Percentiles rank a stretch among this genome's conserved stretches.
Evolutionary conservation across 345 rosid genomes (phyloP).

Genomic region (Eucalyptus marginata): DNA sequence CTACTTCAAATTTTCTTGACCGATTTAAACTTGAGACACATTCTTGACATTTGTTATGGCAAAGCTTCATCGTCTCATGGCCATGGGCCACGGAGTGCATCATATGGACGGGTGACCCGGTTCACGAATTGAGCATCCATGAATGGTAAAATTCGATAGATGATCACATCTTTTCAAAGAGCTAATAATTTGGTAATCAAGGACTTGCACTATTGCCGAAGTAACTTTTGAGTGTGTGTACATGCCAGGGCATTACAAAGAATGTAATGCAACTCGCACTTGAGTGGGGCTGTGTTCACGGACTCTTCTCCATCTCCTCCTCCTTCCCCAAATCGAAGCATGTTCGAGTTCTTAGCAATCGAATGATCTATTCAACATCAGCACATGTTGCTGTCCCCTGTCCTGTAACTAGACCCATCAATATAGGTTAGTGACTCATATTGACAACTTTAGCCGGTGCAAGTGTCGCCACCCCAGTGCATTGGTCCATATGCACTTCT

Average conservation of each 20-base stretch:
- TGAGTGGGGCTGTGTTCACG: background rate
- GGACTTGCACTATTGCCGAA: too few relatives aligned
- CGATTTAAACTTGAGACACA: too few relatives aligned
- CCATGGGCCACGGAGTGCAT: rapidly evolving
- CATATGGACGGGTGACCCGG: rapidly evolving
- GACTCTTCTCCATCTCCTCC: background rate
- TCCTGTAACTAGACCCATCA: background rate
- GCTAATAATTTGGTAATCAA: too few relatives aligned
- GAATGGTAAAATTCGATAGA: too few relatives aligned
- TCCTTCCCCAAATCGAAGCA: background rate
- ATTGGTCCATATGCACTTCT: constrained; percentile 62
- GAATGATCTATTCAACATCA: background rate
- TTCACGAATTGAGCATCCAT: too few relatives aligned
- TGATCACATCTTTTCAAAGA: too few relatives aligned
- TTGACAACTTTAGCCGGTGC: background rate
- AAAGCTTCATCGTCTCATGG: rapidly evolving
- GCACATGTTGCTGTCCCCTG: background rate
- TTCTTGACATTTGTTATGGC: too few relatives aligned
- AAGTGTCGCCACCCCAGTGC: constrained; percentile 41
- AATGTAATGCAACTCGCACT: too few relatives aligned
- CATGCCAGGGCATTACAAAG: too few relatives aligned
- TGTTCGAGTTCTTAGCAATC: background rate
- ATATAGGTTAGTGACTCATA: too few relatives aligned
- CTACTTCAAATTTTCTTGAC: too few relatives aligned
- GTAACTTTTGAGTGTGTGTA: too few relatives aligned